Evolutionary conservation across 305 asterid genomes (phyloP), one percentile per base, ranked within the genome.

Genomic region (Solanum hybrid): DNA sequence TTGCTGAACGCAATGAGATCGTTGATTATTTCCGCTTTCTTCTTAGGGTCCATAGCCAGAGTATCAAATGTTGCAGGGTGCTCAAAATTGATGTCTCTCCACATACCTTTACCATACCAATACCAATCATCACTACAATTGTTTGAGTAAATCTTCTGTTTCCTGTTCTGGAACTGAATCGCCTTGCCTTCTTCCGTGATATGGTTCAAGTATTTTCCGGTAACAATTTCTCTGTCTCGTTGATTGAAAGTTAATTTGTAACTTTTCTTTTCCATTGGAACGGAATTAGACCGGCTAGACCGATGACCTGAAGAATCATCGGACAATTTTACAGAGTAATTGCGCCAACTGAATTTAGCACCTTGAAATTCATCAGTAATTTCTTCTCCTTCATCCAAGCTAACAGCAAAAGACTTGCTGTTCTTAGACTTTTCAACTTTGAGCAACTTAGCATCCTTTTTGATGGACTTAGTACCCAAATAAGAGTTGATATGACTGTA

Each of bases 301-400:
- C 77, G 71, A 4, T 42, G 26, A 0, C 87, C 32, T 5, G 86
- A 10, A 19, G 56, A 31, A 32, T 37, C 17, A 10, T 81, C 85
- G 1, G 31, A 14, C 1, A 89, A 37, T 27, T 1, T 24, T 4
- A 82, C 89, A 14, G 26, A 81, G 7, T 36, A 11, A 2, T 77
- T 17, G 37, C 5, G 78, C 92, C 92, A 89, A 9, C 22, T 10
- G 22, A 91, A n/a, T 40, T 34, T 26, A 66, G 76, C 89, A 11
- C 89, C 90, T 12, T 73, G 15, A 38, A 91, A 91, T 3, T 89
- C 85, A 89, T 91, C 92, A 26, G 71, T 10, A 17, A 86, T 87
- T 26, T 82, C 92, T 76, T 89, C 92, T 32, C 91, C 91, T 3
- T 87, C 90, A 35, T 31, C 91, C 72, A 91, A 89, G 84, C 88